Conservation (phyloP, 73 alveolate species). For the Breviolum minutum region DNA sequence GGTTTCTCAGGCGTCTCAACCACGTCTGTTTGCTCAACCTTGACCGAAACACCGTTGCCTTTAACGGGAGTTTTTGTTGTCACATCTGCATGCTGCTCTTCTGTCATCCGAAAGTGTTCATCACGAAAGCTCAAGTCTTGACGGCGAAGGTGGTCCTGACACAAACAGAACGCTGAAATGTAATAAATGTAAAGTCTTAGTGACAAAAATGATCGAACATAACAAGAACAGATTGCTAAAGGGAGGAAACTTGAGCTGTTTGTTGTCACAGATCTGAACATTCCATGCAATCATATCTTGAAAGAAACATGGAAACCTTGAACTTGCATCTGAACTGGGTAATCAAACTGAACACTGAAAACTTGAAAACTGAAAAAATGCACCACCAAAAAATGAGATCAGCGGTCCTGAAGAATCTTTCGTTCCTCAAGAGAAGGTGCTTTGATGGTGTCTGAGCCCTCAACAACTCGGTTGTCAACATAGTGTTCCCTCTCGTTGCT, state of each 20-base stretch:
- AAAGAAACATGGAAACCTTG: not conserved
- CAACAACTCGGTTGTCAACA: not conserved
- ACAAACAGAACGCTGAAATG: not conserved
- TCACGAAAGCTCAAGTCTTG: not conserved
- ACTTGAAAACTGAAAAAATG: not conserved
- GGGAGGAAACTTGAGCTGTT: too few species aligned
- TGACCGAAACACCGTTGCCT: not conserved
- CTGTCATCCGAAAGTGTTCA: not conserved
- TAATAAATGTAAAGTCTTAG: not conserved
- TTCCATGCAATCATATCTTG: too few species aligned
- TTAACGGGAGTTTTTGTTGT: not conserved
- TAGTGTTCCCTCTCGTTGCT: constrained; percentile 14
- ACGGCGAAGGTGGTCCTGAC: constrained; percentile 10
- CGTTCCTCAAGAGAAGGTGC: not conserved
- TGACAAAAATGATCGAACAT: not conserved
- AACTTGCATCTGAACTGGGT: not conserved
- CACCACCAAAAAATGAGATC: not conserved
- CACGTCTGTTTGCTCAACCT: not conserved
- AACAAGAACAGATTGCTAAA: not conserved
- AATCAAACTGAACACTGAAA: not conserved
- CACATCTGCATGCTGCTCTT: not conserved
- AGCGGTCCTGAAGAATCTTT: not conserved
- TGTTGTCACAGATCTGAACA: too few species aligned
- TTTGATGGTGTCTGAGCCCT: not conserved
- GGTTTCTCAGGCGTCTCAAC: constrained; percentile 2